A percentile compares a stretch with the other conserved stretches of the same genome.
phyloP scores from a whole-genome alignment of 495 filamentous ascomycete genomes.

The Hypoxylon fuscum region DNA sequence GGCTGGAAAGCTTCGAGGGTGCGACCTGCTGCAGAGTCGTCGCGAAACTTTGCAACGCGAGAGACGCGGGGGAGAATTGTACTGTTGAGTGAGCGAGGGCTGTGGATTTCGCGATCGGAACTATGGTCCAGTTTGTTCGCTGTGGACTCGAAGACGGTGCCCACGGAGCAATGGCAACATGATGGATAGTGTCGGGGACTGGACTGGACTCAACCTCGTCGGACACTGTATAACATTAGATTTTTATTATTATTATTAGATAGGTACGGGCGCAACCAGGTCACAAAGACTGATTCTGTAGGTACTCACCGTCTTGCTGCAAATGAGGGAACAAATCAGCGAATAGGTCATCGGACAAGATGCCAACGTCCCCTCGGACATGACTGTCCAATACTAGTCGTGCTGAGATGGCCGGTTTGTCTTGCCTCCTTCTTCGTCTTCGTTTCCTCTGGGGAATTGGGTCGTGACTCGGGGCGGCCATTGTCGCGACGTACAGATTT shows the following conservation, averaged over 20 bases:
- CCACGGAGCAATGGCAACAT: conserved; percentile 86
- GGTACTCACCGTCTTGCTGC: conserved; percentile 51
- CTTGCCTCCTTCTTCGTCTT: conserved; percentile 63
- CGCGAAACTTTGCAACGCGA: conserved; percentile 80
- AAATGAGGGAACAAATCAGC: conserved; percentile 77
- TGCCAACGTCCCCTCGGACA: conserved; percentile 85
- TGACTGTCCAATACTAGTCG: conserved; percentile 80
- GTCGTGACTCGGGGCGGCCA: conserved; percentile 40
- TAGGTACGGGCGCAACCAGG: too few relatives aligned
- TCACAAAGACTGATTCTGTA: too few relatives aligned
- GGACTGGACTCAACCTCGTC: conserved; percentile 44
- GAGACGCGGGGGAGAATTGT: conserved; percentile 81
- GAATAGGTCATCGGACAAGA: conserved; percentile 87
- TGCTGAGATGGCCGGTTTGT: conserved; percentile 63
- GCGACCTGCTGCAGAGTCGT: conserved; percentile 65
- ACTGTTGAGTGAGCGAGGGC: conserved; percentile 76
- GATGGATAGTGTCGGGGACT: conserved; percentile 54
- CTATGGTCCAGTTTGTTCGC: conserved; percentile 79
- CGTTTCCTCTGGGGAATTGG: conserved; percentile 43
- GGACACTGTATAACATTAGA: conserved; percentile 32
- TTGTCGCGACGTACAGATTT: conserved; percentile 27
- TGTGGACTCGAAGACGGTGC: conserved; percentile 70
- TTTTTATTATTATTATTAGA: conserved; percentile 26
- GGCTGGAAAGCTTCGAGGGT: conserved; percentile 69
- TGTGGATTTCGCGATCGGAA: conserved; percentile 74